phyloP scores from a whole-genome alignment of 129 eudicot genomes.

The Tagetes erecta region DNA sequence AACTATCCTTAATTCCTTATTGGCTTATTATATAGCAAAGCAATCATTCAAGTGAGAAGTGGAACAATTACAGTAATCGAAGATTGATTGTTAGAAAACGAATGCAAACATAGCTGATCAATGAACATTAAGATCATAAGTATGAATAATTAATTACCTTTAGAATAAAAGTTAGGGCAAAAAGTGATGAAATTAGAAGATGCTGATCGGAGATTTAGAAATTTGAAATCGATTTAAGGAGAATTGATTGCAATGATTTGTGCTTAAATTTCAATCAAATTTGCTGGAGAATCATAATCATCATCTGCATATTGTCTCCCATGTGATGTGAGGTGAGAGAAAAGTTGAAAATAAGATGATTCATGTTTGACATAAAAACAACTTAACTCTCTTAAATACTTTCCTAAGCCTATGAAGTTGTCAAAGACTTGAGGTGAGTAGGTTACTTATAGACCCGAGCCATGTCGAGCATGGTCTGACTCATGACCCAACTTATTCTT shows the following conservation, averaged over 20 bases:
- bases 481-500: too few relatives aligned
- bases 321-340: slow-evolving; percentile 22
- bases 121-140: not conserved
- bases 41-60: slow-evolving; percentile 12
- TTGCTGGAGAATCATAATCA: slow-evolving; percentile 24
- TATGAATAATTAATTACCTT: slow-evolving; percentile 18
- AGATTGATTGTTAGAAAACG: not conserved
- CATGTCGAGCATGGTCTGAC: too few relatives aligned
- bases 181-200: not conserved
- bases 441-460: too few relatives aligned
- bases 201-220: not conserved
- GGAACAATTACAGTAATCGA: slow-evolving; percentile 9
- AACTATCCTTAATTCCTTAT: not conserved
- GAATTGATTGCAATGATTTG: slow-evolving; percentile 5
- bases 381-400: not conserved
- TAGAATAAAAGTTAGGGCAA: slow-evolving; percentile 20
- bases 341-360: slow-evolving; percentile 18
- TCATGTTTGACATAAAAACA: not conserved
- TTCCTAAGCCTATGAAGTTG: too few relatives aligned
- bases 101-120: not conserved
- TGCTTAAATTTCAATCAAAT: slow-evolving; percentile 8
- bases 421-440: too few relatives aligned
- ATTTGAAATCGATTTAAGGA: slow-evolving; percentile 20
- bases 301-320: slow-evolving; percentile 20
- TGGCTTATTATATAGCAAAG: not conserved